These are phyloP conservation scores for Strobilomyces echinocephalus DNA, from an alignment of 768 basidiomycete genomes.

Conservation along the genomic window DNA sequence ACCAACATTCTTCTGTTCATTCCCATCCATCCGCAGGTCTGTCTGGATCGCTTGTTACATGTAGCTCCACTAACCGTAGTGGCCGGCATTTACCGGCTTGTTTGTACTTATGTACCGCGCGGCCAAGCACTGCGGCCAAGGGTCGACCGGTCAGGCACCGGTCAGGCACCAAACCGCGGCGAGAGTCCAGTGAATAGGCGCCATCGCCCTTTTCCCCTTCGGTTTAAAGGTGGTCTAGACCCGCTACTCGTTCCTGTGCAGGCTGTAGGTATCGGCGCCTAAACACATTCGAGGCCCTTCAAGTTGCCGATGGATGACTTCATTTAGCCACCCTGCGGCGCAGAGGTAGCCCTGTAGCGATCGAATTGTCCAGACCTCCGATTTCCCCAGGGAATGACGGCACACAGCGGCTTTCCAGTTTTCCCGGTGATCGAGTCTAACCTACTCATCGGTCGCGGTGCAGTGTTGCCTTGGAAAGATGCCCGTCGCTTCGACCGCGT, in stretches of 20 bases:
- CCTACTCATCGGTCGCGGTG: background rate
- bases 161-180: background rate
- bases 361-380: constrained; percentile 10
- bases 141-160: no score
- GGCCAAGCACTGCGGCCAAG: no score
- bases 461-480: background rate
- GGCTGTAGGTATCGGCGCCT: no score
- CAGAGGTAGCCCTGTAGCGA: background rate
- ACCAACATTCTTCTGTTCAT: no score
- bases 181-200: background rate
- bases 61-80: no score
- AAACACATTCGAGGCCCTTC: constrained; percentile 5
- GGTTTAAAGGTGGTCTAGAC: constrained; percentile 9
- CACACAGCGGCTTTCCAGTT: background rate
- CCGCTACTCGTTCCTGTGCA: constrained; percentile 1
- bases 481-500: background rate
- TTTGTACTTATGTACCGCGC: no score
- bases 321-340: background rate
- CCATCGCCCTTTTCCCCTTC: background rate
- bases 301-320: background rate
- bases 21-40: no score
- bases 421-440: background rate
- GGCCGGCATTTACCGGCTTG: no score
- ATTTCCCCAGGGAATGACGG: background rate
- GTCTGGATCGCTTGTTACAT: no score